Percentiles rank a stretch among this genome's conserved stretches.
Conservation (phyloP, 331 rosid genomes). For the Phaseolus coccineus region DNA sequence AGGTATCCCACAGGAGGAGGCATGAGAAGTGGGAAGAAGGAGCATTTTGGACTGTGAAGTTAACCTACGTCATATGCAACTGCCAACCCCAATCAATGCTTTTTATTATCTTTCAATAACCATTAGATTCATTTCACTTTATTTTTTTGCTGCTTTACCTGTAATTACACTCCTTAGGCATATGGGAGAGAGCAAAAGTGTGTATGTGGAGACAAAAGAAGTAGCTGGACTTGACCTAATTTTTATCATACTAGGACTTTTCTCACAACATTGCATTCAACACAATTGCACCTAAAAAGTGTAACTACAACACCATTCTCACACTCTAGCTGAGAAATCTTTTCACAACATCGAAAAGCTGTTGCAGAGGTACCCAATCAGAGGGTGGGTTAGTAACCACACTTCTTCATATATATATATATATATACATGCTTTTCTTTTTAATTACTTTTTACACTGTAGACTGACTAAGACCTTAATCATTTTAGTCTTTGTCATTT, state of each 20-base stretch:
- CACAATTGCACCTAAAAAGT: neutral
- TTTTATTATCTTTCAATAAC: neutral
- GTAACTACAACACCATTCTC: neutral
- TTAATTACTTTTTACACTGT: neutral
- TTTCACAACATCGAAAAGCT: neutral
- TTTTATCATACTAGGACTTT: constrained; percentile 9
- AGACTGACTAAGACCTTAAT: neutral
- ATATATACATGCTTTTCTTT: neutral
- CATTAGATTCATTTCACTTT: neutral
- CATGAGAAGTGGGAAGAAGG: too few species aligned
- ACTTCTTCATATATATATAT: too few species aligned
- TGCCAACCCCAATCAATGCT: neutral
- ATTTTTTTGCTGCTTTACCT: neutral
- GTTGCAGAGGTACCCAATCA: neutral
- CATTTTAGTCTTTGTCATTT: neutral
- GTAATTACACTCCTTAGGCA: neutral
- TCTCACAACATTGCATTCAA: neutral
- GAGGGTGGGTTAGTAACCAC: neutral
- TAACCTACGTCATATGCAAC: too few species aligned
- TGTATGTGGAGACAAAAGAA: constrained; percentile 34
- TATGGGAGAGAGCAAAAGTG: neutral
- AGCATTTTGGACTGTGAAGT: too few species aligned
- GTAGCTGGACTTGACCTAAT: constrained; percentile 45
- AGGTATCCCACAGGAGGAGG: too few species aligned
- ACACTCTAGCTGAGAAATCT: neutral